Base-by-base conservation (phyloP, 176 grass and related monocot genomes). In the Oryza nivara region DNA sequence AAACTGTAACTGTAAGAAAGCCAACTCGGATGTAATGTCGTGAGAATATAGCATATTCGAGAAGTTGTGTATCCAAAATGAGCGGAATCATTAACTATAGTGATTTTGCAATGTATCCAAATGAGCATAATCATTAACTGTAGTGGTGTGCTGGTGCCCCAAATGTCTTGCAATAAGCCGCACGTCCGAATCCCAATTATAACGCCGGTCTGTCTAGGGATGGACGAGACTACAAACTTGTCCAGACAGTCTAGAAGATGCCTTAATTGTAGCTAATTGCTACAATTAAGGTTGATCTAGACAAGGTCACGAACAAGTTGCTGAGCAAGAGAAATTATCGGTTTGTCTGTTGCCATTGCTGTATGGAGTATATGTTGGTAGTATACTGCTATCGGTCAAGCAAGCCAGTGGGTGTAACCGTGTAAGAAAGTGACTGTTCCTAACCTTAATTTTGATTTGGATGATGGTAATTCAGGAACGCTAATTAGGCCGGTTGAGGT, bases 1-100 rank as follows among this genome's bases (percentile, higher is more conserved):
- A 35, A 82, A 72, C 4, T 86, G 73, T 86, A 82, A 67, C 9
- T 86, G 79, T 86, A 68, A 73, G 78, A 73, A 60, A 28, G 67
- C 38, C 26, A 16, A 58, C 56, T 7, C 63, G 43, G 14, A 23
- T 82, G 73, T 86, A 72, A 58, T 34, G 80, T 5, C 22, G 15
- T 10, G 30, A 43, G 16, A 63, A 20, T 13, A 54, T 82, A 23
- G 3, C 73, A 35, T 86, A 83, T 73, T 86, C 45, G 78, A 86
- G 77, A 58, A 78, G 58, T 82, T 74, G 0, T 82, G 58, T 86
- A 63, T 70, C 40, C 47, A 36, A 61, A 61, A 26, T 61, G 35
- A 60, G 78, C 63, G 19, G 22, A 68, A 68, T 86, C 30, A 30
- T 46, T 45, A 38, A 15, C 20, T 32, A 6, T 14, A 45, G 13